Evolutionary conservation across 2,329 filamentous ascomycete genomes (phyloP), one percentile per base, ranked within the genome.

Genomic region (Fragosphaeria purpurea): DNA sequence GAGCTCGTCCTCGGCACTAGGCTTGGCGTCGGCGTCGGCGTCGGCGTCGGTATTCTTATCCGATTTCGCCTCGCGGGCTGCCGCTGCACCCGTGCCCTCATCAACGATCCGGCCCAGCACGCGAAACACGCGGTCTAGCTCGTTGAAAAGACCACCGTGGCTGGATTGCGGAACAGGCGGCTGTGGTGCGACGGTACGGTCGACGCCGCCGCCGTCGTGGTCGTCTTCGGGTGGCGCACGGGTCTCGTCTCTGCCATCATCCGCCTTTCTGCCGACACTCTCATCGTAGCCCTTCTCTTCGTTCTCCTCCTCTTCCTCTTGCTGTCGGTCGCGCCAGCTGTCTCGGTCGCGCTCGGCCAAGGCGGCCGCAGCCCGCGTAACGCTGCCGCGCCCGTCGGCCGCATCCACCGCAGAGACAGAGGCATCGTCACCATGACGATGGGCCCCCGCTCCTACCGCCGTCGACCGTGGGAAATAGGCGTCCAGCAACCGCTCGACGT

Each of bases 1-100:
- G n/a, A 73, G 57, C 9, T 74, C 70, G 32, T 70, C 64, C 51
- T 72, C 70, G 10, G 65, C 60, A 13, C 64, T 58, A 2, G 69
- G 63, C 32, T 56, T 51, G 30, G 31, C 13, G 34, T 46, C 42
- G 38, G 41, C 32, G 8, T 34, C 33, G 6, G 35, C 35, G 41
- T 44, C 41, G 30, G 38, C 31, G 12, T 70, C 67, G 13, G 63
- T 59, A n/a, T 64, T 59, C 1, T 65, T 62, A 34, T 57, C 52
- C 31, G 33, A 13, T 22, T 41, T 44, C 35, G 7, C 11, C 35
- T 37, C 35, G 35, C 35, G 35, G 7, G 33, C 41, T 6, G 11
- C 12, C 3, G 40, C 13, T 4, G 5, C 46, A 37, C 42, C 44
- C 0, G 52, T 52, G 32, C 56, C 52, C 31, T 57, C 57, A 44